A percentile compares a stretch with the other conserved stretches of the same genome.
Evolutionary conservation across 1,284 basidiomycete genomes (phyloP).

Genomic region (Fomitopsis schrenkii): DNA sequence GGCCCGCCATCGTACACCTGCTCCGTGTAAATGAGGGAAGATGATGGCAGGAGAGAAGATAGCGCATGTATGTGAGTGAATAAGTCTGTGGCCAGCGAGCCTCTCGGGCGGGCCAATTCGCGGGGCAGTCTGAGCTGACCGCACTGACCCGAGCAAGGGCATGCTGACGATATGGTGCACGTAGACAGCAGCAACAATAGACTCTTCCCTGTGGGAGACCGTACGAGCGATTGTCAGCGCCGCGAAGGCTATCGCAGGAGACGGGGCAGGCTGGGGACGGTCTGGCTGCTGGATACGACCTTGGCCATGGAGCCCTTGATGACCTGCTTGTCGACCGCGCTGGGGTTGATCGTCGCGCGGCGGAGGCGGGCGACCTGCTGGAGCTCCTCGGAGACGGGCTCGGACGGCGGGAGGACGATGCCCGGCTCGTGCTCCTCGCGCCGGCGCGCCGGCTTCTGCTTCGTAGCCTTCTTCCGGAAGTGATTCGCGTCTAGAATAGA

Average conservation of each 20-base stretch:
- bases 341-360: conserved; percentile 34
- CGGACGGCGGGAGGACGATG: conserved; percentile 17
- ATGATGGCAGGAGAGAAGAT: background rate
- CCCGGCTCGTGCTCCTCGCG: background rate
- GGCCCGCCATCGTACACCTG: background rate
- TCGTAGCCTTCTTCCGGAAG: conserved; percentile 8
- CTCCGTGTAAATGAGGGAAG: background rate
- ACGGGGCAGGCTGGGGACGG: conserved; percentile 11
- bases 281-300: conserved; percentile 31
- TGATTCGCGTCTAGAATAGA: background rate
- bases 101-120: background rate
- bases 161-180: background rate
- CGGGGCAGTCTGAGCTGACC: background rate
- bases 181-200: background rate
- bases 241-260: conserved; percentile 1
- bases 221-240: background rate
- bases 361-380: conserved; percentile 38
- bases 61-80: background rate
- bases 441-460: conserved; percentile 5
- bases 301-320: conserved; percentile 55
- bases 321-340: conserved; percentile 43
- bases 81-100: background rate
- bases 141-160: background rate
- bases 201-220: background rate
- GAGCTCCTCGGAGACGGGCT: conserved; percentile 33